Evolutionary conservation across 2,329 filamentous ascomycete genomes (phyloP).

Genomic region (Sodiomyces alkalinus): DNA sequence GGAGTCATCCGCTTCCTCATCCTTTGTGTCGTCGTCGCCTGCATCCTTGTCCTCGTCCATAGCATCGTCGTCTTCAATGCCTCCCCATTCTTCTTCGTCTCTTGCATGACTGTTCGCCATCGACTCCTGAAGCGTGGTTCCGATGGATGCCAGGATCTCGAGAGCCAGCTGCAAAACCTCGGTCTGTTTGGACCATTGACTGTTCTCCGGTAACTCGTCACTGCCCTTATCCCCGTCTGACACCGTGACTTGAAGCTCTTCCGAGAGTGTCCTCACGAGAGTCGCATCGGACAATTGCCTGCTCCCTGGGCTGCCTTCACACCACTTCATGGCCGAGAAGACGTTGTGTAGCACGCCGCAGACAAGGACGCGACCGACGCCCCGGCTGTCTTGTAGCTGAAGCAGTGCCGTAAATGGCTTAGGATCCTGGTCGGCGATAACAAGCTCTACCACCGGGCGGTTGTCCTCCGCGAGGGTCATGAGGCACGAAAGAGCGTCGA

Average conservation of each 20-base stretch:
- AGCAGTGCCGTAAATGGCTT: conserved; percentile 34
- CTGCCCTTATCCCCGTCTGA: conserved; percentile 13
- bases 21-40: conserved; percentile 17
- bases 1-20: conserved; percentile 19
- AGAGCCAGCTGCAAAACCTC: conserved; percentile 40
- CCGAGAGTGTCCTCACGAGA: conserved; percentile 29
- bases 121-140: conserved; percentile 39
- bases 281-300: conserved; percentile 33
- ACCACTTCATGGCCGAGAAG: conserved; percentile 37
- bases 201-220: conserved; percentile 12
- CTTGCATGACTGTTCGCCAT: conserved; percentile 21
- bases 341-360: conserved; percentile 50
- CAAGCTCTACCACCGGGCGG: conserved; percentile 30
- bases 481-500: conserved; percentile 38
- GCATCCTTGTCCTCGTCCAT: conserved; percentile 21
- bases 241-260: conserved; percentile 20
- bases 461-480: conserved; percentile 47
- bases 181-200: conserved; percentile 22
- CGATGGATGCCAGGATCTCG: conserved; percentile 49
- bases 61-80: conserved; percentile 21
- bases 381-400: conserved; percentile 29
- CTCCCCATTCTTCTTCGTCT: conserved; percentile 23
- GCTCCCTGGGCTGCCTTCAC: conserved; percentile 31
- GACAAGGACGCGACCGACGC: conserved; percentile 35
- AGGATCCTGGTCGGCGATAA: conserved; percentile 32